Evolutionary conservation across 805 yeast genomes (phyloP).

Genomic region (Yarrowia porcina): DNA sequence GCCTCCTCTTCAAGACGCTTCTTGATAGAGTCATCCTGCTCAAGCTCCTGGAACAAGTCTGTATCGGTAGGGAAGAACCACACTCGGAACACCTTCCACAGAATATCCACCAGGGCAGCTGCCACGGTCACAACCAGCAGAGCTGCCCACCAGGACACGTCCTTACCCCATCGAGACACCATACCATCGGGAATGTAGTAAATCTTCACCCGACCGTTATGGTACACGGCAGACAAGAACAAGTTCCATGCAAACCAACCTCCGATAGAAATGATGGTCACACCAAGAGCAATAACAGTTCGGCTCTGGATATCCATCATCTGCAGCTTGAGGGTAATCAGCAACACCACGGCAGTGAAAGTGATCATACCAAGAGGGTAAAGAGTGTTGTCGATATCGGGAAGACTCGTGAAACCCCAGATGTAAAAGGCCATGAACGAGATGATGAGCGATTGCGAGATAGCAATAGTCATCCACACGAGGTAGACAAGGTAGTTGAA

Average conservation of each 20-base stretch:
- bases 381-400: conserved; percentile 68
- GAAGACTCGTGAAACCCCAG: conserved; percentile 59
- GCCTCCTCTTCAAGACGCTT: conserved; percentile 70
- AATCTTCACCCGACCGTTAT: conserved; percentile 36
- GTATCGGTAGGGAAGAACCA: conserved; percentile 67
- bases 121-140: conserved; percentile 54
- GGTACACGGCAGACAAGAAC: conserved; percentile 35
- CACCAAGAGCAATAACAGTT: conserved; percentile 62
- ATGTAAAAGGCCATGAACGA: conserved; percentile 63
- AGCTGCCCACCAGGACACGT: conserved; percentile 84
- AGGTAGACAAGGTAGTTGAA: conserved; percentile 70
- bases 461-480: conserved; percentile 75
- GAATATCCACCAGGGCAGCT: conserved; percentile 64
- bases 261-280: conserved; percentile 65
- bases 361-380: conserved; percentile 78
- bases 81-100: conserved; percentile 54
- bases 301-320: conserved; percentile 73
- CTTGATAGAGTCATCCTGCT: conserved; percentile 63
- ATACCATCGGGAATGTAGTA: conserved; percentile 70
- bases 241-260: conserved; percentile 89
- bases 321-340: conserved; percentile 76
- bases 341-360: conserved; percentile 66
- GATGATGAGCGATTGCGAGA: conserved; percentile 65
- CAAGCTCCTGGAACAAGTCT: conserved; percentile 74
- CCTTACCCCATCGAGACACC: conserved; percentile 68